Evolutionary conservation across 371 early-diverging fungal genomes (phyloP).

Genomic region (Rhizomucor pusillus): DNA sequence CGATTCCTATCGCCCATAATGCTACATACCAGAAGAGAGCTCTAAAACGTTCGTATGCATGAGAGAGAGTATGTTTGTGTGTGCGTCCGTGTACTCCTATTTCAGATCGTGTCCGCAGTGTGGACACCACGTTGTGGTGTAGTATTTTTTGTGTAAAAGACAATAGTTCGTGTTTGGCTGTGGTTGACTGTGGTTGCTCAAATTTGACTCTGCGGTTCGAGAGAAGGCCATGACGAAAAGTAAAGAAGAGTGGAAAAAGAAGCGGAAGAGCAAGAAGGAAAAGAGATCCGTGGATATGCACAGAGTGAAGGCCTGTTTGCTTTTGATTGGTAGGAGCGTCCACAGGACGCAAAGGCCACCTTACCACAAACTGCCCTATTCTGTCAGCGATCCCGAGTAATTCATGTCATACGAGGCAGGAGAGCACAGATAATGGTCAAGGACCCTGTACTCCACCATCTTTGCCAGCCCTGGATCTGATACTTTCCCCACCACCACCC

Average conservation of each 20-base stretch:
- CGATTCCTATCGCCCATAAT: no score
- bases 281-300: neutral
- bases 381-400: no score
- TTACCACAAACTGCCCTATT: constrained; percentile 1
- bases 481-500: no score
- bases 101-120: constrained; percentile 20
- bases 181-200: neutral
- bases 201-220: neutral
- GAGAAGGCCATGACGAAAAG: neutral
- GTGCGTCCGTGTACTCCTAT: neutral
- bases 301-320: constrained; percentile 1
- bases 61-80: no score
- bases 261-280: constrained; percentile 1
- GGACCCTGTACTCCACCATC: constrained; percentile 1
- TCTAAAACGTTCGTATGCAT: no score
- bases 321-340: constrained; percentile 11
- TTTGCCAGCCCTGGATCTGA: neutral
- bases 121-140: constrained; percentile 22
- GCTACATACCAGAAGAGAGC: no score
- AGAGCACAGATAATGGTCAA: neutral
- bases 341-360: constrained; percentile 2
- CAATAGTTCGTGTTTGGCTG: constrained; percentile 13
- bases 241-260: neutral
- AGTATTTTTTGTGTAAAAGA: constrained; percentile 16
- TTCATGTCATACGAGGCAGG: no score